Evolutionary conservation across 1,284 basidiomycete species (phyloP), one percentile per base, ranked within the genome.

Genomic region (Marasmius tenuissimus): DNA sequence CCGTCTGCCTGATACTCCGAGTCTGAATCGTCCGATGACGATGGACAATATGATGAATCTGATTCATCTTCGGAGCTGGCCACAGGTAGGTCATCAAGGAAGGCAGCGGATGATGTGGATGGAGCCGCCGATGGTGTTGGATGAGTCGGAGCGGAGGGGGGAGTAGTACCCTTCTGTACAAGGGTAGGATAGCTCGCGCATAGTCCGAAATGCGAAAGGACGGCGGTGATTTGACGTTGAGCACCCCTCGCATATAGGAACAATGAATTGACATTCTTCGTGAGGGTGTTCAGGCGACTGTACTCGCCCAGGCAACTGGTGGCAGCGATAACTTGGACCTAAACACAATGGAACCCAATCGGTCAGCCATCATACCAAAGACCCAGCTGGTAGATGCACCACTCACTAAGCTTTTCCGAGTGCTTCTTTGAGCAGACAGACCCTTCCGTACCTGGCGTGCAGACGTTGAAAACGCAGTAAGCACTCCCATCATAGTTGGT

Each of bases 191-290:
- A 76, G 60, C 73, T 75, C 37, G 69, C 68, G 3, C 61, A 63
- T 0, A 72, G 40, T 0, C 74, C 71, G 0, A 75, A 39, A 39
- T 67, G 68, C 1, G 67, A 66, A 16, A 74, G 49, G 4, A 75
- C 69, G 20, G 63, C 59, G 22, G 75, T 70, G 0, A 60, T 59
- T 61, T 77, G 75, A 1, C 73, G 68, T 14, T 68, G 64, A 0
- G 70, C 67, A 1, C 75, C 74, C 0, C 68, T 68, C 0, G 70
- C 71, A 55, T 73, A 75, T 4, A 79, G 66, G 55, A 75, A 78
- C 2, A 76, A 61, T 0, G 65, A 70, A n/a, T 73, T 54, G 20
- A 75, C 50, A 6, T 69, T 65, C 38, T 69, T 69, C 0, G 63
- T 48, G 4, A 68, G 61, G 56, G 71, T 75, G 59, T 78, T 78